phyloP scores from a whole-genome alignment of 2,329 filamentous ascomycete species.

The Stachybotrys elegans region DNA sequence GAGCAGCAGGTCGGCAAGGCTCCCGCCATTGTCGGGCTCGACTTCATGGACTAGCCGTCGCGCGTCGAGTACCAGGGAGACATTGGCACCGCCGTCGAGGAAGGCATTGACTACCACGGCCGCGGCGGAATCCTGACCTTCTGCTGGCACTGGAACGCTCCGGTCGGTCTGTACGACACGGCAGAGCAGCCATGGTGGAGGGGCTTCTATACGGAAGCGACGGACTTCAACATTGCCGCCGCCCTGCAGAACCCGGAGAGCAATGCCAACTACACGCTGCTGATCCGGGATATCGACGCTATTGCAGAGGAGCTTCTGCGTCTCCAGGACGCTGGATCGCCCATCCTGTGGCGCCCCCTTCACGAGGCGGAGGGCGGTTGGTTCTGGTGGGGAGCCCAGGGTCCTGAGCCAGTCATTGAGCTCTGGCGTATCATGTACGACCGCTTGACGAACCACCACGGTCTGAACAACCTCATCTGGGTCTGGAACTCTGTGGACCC shows the following conservation, averaged over 20 bases:
- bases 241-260: slow-evolving; percentile 35
- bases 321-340: slow-evolving; percentile 35
- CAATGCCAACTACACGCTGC: slow-evolving; percentile 40
- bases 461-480: slow-evolving; percentile 43
- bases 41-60: slow-evolving; percentile 45
- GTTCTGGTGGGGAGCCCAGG: slow-evolving; percentile 50
- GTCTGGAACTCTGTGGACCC: slow-evolving; percentile 41
- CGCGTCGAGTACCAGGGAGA: slow-evolving; percentile 37
- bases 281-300: slow-evolving; percentile 42
- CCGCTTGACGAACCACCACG: slow-evolving; percentile 36
- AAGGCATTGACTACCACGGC: slow-evolving; percentile 37
- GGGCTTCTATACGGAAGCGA: slow-evolving; percentile 45
- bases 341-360: slow-evolving; percentile 41
- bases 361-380: slow-evolving; percentile 46
- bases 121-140: slow-evolving; percentile 41
- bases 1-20: slow-evolving; percentile 38
- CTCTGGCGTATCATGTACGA: slow-evolving; percentile 38
- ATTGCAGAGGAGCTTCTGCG: slow-evolving; percentile 41
- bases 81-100: slow-evolving; percentile 35
- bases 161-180: slow-evolving; percentile 40
- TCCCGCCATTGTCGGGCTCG: slow-evolving; percentile 38
- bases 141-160: slow-evolving; percentile 45
- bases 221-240: slow-evolving; percentile 39
- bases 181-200: slow-evolving; percentile 39
- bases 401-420: slow-evolving; percentile 38